Conservation (phyloP, 2,329 filamentous ascomycete genomes). For the Chaetothyriales sp. region DNA sequence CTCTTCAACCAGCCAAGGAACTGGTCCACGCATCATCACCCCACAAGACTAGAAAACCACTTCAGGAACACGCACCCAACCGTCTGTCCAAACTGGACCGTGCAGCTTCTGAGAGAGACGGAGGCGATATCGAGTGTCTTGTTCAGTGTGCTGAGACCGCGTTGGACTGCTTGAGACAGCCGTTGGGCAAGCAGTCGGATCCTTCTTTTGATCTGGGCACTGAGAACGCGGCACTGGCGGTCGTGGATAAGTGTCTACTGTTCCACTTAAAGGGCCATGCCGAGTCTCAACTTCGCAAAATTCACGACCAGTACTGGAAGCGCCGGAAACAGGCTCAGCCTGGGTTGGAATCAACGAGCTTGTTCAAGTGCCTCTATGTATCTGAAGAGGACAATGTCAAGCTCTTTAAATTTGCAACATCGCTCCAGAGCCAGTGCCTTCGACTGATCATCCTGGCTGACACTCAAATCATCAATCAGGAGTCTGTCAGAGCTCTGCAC, state of each 20-base stretch:
- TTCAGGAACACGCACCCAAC: slow-evolving; percentile 23
- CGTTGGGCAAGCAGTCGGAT: slow-evolving; percentile 5
- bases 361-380: slow-evolving; percentile 5
- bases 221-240: slow-evolving; percentile 14
- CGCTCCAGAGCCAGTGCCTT: slow-evolving; percentile 16
- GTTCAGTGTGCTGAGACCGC: slow-evolving; percentile 30
- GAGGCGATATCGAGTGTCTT: slow-evolving; percentile 6
- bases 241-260: slow-evolving; percentile 15
- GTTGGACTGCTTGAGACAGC: slow-evolving; percentile 25
- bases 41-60: slow-evolving; percentile 10
- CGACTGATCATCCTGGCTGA: slow-evolving; percentile 13
- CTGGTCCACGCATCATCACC: not conserved
- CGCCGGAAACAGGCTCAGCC: slow-evolving; percentile 1
- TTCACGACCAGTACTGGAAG: slow-evolving; percentile 11
- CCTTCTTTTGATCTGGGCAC: not conserved
- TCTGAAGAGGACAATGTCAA: slow-evolving; percentile 5
- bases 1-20: slow-evolving; percentile 3
- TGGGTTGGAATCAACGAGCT: not conserved
- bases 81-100: slow-evolving; percentile 12
- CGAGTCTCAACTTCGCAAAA: slow-evolving; percentile 7
- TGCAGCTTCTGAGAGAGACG: slow-evolving; percentile 6
- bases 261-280: slow-evolving; percentile 8
- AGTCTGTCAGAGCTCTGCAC: slow-evolving; percentile 7
- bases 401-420: slow-evolving; percentile 11
- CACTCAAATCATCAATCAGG: slow-evolving; percentile 5